Base-by-base conservation (phyloP, 2,329 filamentous ascomycete genomes). In the Trichoderma sp. region DNA sequence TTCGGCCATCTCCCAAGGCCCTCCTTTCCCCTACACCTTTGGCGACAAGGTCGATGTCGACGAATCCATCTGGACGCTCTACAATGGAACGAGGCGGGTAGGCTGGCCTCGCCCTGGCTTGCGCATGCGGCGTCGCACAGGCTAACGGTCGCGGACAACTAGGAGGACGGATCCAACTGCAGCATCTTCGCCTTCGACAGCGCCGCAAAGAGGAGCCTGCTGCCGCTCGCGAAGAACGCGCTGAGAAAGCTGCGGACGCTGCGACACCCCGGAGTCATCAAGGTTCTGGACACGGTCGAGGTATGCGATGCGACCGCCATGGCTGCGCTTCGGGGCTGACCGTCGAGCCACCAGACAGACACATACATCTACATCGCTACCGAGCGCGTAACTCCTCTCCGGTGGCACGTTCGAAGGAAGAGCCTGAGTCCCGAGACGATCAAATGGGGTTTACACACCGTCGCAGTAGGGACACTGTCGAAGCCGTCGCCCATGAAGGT, bases 101-200 rank as follows among this genome's bases (percentile, higher is more conserved):
- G 68, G 81, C 74, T 48, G 7, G 30, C 44, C 48, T 28, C 34
- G 12, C 55, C 30, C 9, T 5, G 17, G 26, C 24, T 19, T 19
- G 19, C 12, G 19, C 19, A 17, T 17, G 19, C 21, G 10, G 50
- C 7, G 21, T 55, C 15, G n/a, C 58, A 44, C 19, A 6, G 47
- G 12, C 61, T 64, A 21, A 64, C 5, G 1, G 17, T 24, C 6
- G 45, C 17, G 43, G 30, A 10, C 19, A 14, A 47, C 57, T 71
- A 97, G 93, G 93, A 98, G 80, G 94, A 98, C 76, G 88, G 92
- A 41, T 96, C 93, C 4, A 88, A 92, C 72, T 99, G 95, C 79
- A 97, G 93, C 80, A 93, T 99, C 70, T 97, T 99, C 80, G 92
- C 93, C 71, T 99, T 99, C 82, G 94, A 99, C 76, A 85, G 96